A percentile compares a stretch with the other conserved stretches of the same genome.
phyloP scores from a whole-genome alignment of 2,329 filamentous ascomycete species.

The Metarhizium humberi region DNA sequence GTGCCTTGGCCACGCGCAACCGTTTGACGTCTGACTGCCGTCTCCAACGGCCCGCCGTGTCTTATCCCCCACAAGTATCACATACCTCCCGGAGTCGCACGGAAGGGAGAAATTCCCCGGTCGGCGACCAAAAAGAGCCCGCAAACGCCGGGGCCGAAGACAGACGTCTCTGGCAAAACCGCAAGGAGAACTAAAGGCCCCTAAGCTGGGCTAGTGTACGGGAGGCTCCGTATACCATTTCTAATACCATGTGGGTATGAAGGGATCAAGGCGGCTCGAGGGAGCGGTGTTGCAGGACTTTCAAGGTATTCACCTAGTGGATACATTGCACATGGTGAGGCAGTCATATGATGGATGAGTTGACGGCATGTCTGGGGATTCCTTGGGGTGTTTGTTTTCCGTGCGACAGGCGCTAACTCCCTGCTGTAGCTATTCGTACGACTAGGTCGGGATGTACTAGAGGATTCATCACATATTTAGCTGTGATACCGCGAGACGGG shows the following conservation, averaged over 20 bases:
- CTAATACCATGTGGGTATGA: not conserved
- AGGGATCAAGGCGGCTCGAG: not conserved
- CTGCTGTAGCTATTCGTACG: not conserved
- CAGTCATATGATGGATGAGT: not conserved
- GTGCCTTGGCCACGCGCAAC: not conserved
- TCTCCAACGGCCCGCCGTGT: not conserved
- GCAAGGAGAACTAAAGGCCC: not conserved
- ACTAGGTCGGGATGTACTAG: not conserved
- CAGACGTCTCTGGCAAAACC: not conserved
- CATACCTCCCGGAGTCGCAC: not conserved
- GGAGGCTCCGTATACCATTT: no score
- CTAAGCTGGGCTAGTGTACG: no score
- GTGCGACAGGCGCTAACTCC: not conserved
- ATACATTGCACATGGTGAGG: not conserved
- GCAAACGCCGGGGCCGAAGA: not conserved
- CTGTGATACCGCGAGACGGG: not conserved
- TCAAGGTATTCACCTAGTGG: no score
- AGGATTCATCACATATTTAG: not conserved
- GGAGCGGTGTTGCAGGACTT: not conserved
- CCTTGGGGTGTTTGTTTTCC: not conserved
- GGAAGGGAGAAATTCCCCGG: no score
- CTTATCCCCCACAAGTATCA: not conserved
- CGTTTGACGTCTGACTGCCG: not conserved
- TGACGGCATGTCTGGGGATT: not conserved
- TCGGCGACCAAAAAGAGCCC: not conserved